Conservation (phyloP, 2,329 filamentous ascomycete species). For the Colletotrichum costaricense region DNA sequence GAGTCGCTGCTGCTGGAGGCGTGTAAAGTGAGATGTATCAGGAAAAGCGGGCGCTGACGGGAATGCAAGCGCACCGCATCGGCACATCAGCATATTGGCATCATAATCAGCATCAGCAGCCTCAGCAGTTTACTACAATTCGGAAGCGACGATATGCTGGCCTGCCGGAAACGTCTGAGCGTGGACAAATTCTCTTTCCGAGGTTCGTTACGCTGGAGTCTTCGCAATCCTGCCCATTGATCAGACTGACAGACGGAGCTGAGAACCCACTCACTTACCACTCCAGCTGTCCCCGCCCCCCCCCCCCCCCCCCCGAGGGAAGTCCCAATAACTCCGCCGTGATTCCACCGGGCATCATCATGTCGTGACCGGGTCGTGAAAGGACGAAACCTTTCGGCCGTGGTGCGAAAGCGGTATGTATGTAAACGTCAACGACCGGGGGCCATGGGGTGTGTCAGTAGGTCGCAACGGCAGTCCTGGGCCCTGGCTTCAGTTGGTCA, state of each 20-base stretch:
- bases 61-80: background rate
- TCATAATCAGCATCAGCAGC: background rate
- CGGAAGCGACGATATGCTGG: background rate
- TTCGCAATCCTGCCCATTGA: constrained; percentile 1
- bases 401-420: background rate
- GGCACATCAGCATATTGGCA: background rate
- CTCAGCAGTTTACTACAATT: background rate
- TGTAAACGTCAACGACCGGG: background rate
- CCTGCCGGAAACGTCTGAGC: background rate
- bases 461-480: background rate
- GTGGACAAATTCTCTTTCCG: background rate
- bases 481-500: background rate
- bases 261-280: background rate
- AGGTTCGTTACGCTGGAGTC: background rate
- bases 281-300: background rate
- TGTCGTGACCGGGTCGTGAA: background rate
- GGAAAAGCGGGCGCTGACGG: constrained; percentile 24
- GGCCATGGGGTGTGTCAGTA: background rate
- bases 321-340: background rate
- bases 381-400: background rate
- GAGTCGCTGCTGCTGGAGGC: background rate
- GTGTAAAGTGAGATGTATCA: constrained; percentile 4
- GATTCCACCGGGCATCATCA: background rate
- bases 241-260: background rate
- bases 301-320: background rate